Conservation (phyloP, 2,329 filamentous ascomycete species). For the Tolypocladium inflatum region DNA sequence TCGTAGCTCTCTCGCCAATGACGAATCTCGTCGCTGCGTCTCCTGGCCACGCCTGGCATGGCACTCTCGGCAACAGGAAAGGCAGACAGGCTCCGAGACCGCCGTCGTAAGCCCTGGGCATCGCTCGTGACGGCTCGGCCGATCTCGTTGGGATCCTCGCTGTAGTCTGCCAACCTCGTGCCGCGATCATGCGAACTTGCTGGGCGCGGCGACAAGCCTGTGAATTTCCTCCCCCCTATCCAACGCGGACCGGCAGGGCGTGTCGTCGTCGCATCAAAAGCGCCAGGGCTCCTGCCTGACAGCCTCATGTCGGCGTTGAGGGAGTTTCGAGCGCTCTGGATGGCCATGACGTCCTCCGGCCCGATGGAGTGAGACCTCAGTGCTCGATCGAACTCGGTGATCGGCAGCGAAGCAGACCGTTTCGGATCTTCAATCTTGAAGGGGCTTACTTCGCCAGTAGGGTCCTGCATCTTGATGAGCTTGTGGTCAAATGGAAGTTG, state of each 20-base stretch:
- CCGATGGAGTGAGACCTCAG: slow-evolving; percentile 53
- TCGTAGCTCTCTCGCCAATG: slow-evolving; percentile 55
- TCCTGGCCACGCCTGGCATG: slow-evolving; percentile 26
- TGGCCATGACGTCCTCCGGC: slow-evolving; percentile 42
- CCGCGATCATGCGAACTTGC: slow-evolving; percentile 48
- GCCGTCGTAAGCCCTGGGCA: slow-evolving; percentile 35
- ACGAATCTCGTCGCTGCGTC: slow-evolving; percentile 54
- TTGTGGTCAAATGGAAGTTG: neutral
- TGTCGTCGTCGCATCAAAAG: neutral
- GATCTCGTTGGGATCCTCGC: slow-evolving; percentile 43
- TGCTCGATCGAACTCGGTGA: slow-evolving; percentile 51
- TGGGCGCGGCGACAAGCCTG: slow-evolving; percentile 50
- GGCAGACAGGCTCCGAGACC: slow-evolving; percentile 51
- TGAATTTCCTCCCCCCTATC: slow-evolving; percentile 30
- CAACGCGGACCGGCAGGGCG: slow-evolving; percentile 15
- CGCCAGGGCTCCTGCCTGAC: slow-evolving; percentile 10
- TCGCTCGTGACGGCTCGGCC: slow-evolving; percentile 55
- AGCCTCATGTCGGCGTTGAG: slow-evolving; percentile 34
- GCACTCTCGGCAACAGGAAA: slow-evolving; percentile 30
- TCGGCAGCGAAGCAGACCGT: slow-evolving; percentile 48
- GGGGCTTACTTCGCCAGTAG: slow-evolving; percentile 29
- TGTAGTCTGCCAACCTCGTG: slow-evolving; percentile 24
- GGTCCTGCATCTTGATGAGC: slow-evolving; percentile 12
- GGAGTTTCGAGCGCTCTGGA: slow-evolving; percentile 45
- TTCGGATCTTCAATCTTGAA: slow-evolving; percentile 31